A percentile compares a stretch with the other conserved stretches of the same genome.
Evolutionary conservation across 2,329 filamentous ascomycete genomes (phyloP).

Genomic region (Exophiala alcalophila): DNA sequence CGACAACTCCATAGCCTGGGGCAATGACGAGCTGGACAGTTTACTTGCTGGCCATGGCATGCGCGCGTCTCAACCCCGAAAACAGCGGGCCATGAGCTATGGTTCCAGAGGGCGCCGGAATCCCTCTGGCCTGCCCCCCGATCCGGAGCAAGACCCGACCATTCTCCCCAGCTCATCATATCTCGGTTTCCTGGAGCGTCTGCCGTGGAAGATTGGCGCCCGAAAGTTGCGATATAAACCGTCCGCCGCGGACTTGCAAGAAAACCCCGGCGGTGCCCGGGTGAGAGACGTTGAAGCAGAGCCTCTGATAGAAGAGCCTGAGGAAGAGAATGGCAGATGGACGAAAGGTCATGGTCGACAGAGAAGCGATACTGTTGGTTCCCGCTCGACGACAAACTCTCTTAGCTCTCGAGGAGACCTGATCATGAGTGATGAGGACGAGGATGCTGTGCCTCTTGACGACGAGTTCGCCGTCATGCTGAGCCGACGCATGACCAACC

Average conservation of each 20-base stretch:
- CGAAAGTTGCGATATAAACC: conserved; percentile 80
- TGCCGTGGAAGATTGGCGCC: conserved; percentile 82
- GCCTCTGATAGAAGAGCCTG: conserved; percentile 66
- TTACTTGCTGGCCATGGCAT: conserved; percentile 64
- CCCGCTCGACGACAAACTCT: conserved; percentile 79
- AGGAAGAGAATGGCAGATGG: conserved; percentile 44
- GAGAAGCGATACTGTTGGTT: conserved; percentile 75
- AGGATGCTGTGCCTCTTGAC: conserved; percentile 87
- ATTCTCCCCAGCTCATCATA: conserved; percentile 86
- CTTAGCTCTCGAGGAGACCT: conserved; percentile 84
- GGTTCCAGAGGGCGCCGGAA: conserved; percentile 62
- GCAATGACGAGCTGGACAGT: conserved; percentile 79
- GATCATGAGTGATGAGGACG: conserved; percentile 87
- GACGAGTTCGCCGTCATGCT: conserved; percentile 88
- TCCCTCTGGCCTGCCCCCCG: conserved; percentile 51
- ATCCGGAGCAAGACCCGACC: conserved; percentile 66
- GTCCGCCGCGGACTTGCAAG: conserved; percentile 83
- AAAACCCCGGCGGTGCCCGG: conserved; percentile 66
- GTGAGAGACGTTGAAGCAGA: conserved; percentile 58
- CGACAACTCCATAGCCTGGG: conserved; percentile 67
- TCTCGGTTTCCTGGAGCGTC: conserved; percentile 75
- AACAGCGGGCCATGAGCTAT: conserved; percentile 86
- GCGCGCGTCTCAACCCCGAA: conserved; percentile 58
- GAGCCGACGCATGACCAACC: conserved; percentile 63
- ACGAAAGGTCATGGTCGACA: conserved; percentile 49